Base-by-base conservation (phyloP, 2,329 filamentous ascomycete genomes). In the Aspergillus arachidicola region DNA sequence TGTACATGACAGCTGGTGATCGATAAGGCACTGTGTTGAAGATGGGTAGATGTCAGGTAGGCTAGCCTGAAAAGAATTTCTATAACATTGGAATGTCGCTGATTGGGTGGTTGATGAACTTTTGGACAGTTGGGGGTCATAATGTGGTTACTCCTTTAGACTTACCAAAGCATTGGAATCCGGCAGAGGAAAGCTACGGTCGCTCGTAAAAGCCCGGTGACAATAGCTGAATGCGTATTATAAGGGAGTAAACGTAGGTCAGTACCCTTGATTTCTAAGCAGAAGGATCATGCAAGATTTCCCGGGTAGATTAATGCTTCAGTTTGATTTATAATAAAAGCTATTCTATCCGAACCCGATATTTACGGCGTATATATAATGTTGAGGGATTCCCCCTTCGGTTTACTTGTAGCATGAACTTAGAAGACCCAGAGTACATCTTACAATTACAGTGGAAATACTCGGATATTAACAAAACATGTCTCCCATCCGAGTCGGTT, bases 401-500 rank as follows among this genome's bases (percentile, higher is more conserved):
- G 10, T 34, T 34, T 12, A 34, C 5, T 16, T 6, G 14, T 36
- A 14, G 14, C 4, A 41, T 5, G 3, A n/a, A n/a, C 6, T 10
- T 19, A 19, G 4, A 41, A 9, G 3, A n/a, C 7, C 6, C 6
- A n/a, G 38, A 41, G 16, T 6, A 9, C 6, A n/a, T 19, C 19
- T 9, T 41, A 41, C 16, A 41, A 4, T 41, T 3, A 10, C 1
- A 10, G 16, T n/a, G 7, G 9, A 41, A n/a, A 9, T n/a, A 41
- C n/a, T 3, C 19, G 9, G 6, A 19, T 0, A 41, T 19, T 28
- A 16, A 23, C 10, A 11, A 7, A 76, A 9, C 26, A 61, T 64
- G 62, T 53, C 61, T 5, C 38, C 60, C 6, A 57, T 62, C 12
- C 62, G 64, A 16, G 60, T 64, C 9, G 64, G 54, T 21, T 43